Percentiles rank a stretch among this genome's conserved stretches.
Conservation (phyloP, 495 filamentous ascomycete species). For the Penicillium paradoxum region DNA sequence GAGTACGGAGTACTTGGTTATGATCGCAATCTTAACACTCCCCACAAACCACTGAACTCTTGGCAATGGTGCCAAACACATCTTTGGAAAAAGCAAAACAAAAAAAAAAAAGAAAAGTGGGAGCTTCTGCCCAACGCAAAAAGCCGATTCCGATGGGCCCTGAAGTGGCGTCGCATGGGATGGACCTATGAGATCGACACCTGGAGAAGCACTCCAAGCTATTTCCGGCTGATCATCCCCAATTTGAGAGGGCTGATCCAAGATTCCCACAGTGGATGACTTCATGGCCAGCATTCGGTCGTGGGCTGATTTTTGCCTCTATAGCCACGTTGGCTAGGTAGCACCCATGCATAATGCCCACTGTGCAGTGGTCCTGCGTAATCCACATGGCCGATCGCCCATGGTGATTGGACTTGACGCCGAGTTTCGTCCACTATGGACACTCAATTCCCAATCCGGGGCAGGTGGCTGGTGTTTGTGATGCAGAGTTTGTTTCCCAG, state of each 20-base stretch:
- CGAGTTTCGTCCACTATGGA: slow-evolving; percentile 1
- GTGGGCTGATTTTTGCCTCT: background rate
- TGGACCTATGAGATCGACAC: background rate
- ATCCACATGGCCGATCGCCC: slow-evolving; percentile 3
- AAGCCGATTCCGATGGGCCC: background rate
- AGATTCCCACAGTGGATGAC: slow-evolving; percentile 5
- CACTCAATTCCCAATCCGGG: slow-evolving; percentile 6
- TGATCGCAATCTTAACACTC: no score
- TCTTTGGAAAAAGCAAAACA: no score
- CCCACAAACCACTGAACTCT: no score
- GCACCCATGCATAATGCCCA: background rate
- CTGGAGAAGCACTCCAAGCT: slow-evolving; percentile 6
- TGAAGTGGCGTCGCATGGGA: background rate
- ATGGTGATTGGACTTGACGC: background rate
- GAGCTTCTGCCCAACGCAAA: background rate
- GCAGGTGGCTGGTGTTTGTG: slow-evolving; percentile 6
- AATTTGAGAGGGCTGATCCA: slow-evolving; percentile 1
- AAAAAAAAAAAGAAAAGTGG: no score
- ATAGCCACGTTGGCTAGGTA: slow-evolving; percentile 22
- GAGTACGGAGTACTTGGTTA: no score
- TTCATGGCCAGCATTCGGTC: slow-evolving; percentile 10
- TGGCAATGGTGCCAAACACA: no score
- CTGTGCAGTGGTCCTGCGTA: background rate
- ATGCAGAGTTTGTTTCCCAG: slow-evolving; percentile 17
- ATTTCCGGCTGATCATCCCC: slow-evolving; percentile 2